Conservation (phyloP, 2,329 filamentous ascomycete species). For the Lachnellula arida region DNA sequence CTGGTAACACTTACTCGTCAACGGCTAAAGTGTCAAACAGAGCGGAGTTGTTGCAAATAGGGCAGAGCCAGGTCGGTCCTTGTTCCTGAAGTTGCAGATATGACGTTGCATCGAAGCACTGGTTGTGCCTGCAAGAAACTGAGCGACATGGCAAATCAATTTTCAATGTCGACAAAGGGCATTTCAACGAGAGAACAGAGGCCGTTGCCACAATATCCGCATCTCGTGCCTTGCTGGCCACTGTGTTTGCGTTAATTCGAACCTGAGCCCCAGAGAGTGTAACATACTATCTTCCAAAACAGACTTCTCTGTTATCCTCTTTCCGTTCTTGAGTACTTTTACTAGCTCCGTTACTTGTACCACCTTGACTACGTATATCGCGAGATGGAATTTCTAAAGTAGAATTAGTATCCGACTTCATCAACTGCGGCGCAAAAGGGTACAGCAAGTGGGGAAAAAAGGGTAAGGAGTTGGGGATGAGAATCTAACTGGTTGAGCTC, state of each 20-base stretch:
- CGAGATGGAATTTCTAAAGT: slow-evolving; percentile 64
- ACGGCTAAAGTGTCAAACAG: slow-evolving; percentile 79
- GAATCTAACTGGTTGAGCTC: slow-evolving; percentile 23
- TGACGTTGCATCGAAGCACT: slow-evolving; percentile 90
- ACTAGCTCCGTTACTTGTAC: slow-evolving; percentile 69
- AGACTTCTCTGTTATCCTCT: slow-evolving; percentile 71
- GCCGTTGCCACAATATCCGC: slow-evolving; percentile 87
- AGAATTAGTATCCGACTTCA: slow-evolving; percentile 15
- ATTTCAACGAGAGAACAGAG: slow-evolving; percentile 84
- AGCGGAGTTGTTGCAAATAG: slow-evolving; percentile 81
- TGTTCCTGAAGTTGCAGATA: slow-evolving; percentile 95
- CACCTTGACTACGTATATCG: slow-evolving; percentile 70
- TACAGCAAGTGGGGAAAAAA: slow-evolving; percentile 8
- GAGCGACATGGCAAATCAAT: slow-evolving; percentile 78
- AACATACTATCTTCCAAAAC: slow-evolving; percentile 79
- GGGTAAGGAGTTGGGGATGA: slow-evolving; percentile 13
- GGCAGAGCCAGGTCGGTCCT: slow-evolving; percentile 94
- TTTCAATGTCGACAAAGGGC: slow-evolving; percentile 81
- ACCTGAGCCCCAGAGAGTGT: neutral
- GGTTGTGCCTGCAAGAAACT: slow-evolving; percentile 76
- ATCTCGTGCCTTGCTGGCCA: slow-evolving; percentile 76
- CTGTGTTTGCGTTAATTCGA: slow-evolving; percentile 40
- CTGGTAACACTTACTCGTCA: slow-evolving; percentile 62
- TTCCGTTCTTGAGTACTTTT: slow-evolving; percentile 57
- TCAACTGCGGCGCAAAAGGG: slow-evolving; percentile 15